Base-by-base conservation (phyloP, 179 eudicot species). In the Carnegiea gigantea region DNA sequence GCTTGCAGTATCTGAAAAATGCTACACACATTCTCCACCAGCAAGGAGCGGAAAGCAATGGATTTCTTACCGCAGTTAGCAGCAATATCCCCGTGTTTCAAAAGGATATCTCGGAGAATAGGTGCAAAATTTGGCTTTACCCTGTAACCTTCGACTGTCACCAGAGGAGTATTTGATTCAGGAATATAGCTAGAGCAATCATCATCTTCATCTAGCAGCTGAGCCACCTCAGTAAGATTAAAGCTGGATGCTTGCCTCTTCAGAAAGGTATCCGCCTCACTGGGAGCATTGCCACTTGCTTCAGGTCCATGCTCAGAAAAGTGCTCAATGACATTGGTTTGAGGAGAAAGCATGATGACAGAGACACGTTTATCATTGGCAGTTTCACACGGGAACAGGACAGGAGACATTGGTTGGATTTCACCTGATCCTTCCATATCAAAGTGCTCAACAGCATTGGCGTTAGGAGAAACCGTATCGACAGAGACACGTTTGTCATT, bases 11-110 rank as follows among this genome's bases (percentile, higher is more conserved):
- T 82, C 26, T 48, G 60, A 75, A 82, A 54, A 17, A 82, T 48
- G 26, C 44, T 20, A 46, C 81, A 82, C 17, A 82, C 81, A 72
- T 48, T 82, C 81, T 82, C 81, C 44, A 82, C 59, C 54, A 82
- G 24, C 65, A 60, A 65, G 26, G 84, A 78, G 9, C 84, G 78
- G 21, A 59, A 65, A 33, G 21, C 60, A 73, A n/a, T 15, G 5
- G 84, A 82, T 44, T 82, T 82, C 44, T 71, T 78, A 40, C n/a
- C 4, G 59, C 78, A 78, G 13, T 62, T 15, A 20, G 67, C 73
- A 71, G 81, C 81, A 77, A 82, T 82, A 64, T 82, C 84, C 10
- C 81, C 84, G 46, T 78, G 70, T 73, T 82, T 82, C 0, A 73
- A 48, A 21, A 82, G 38, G 21, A 82, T 73, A 57, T 43, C 62